Conservation (phyloP, 2,329 filamentous ascomycete species). For the Sporothrix inflata region DNA sequence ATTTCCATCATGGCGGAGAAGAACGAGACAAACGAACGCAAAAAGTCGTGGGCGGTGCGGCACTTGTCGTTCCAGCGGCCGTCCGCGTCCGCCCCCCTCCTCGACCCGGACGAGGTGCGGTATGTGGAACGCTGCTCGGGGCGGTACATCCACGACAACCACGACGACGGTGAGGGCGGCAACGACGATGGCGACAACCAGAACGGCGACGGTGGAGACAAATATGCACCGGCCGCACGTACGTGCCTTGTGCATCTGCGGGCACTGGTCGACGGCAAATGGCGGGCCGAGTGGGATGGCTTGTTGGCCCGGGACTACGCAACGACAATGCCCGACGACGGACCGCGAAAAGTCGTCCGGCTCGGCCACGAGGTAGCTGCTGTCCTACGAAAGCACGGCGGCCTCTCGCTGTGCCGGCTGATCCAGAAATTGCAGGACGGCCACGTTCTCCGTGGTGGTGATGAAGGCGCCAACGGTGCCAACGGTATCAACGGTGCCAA, state of each 20-base stretch:
- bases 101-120: no score
- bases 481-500: no score
- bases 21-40: no score
- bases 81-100: no score
- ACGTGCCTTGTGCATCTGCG: background rate
- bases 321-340: background rate
- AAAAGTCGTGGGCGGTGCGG: no score
- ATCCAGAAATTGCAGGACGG: background rate
- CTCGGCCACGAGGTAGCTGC: background rate
- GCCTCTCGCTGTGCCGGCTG: background rate
- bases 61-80: no score
- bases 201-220: no score
- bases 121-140: background rate
- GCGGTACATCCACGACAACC: background rate
- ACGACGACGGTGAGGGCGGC: background rate
- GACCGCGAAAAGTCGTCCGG: background rate
- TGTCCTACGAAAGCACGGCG: background rate
- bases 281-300: background rate
- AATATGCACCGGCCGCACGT: background rate
- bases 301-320: background rate
- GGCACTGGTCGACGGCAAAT: background rate
- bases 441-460: background rate
- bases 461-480: background rate
- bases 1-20: no score
- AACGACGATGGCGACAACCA: background rate